These are phyloP conservation scores for Neonectria coccinea DNA, from an alignment of 2,329 filamentous ascomycete species.

Conservation along the genomic window DNA sequence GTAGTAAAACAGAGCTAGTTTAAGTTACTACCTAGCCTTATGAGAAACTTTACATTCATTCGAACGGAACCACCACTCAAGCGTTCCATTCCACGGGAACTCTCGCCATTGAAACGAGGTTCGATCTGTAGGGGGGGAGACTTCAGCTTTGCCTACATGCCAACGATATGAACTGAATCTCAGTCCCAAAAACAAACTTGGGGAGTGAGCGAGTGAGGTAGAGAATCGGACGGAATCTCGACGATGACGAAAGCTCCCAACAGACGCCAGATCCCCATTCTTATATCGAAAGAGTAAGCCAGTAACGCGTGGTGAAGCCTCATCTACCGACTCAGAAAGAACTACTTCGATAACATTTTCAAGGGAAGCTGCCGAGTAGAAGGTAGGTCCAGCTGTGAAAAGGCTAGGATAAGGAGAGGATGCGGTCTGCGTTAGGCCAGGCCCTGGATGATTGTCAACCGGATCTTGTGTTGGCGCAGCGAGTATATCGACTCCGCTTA, in stretches of 20 bases:
- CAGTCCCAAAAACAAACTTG: neutral
- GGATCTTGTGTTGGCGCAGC: neutral
- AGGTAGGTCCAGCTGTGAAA: neutral
- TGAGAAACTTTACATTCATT: neutral
- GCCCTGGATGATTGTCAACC: neutral
- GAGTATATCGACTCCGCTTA: neutral
- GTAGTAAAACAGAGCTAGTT: too few species aligned
- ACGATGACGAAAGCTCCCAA: conserved; percentile 9
- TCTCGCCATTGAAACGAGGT: too few species aligned
- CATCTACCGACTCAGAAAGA: neutral
- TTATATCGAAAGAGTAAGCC: conserved; percentile 17
- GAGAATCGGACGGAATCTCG: neutral
- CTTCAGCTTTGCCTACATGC: neutral
- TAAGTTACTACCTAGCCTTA: too few species aligned
- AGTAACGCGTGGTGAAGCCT: neutral
- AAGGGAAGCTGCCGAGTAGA: conserved; percentile 6
- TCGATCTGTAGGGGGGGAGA: too few species aligned
- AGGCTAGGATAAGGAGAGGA: neutral
- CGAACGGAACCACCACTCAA: conserved; percentile 2
- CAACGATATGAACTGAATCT: neutral
- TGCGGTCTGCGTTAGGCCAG: neutral
- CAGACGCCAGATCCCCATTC: neutral
- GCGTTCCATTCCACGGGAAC: neutral
- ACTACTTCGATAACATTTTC: conserved; percentile 1
- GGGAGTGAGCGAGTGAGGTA: neutral